Evolutionary conservation across 2,329 filamentous ascomycete species (phyloP).

Genomic region (Endocalyx cinctus): DNA sequence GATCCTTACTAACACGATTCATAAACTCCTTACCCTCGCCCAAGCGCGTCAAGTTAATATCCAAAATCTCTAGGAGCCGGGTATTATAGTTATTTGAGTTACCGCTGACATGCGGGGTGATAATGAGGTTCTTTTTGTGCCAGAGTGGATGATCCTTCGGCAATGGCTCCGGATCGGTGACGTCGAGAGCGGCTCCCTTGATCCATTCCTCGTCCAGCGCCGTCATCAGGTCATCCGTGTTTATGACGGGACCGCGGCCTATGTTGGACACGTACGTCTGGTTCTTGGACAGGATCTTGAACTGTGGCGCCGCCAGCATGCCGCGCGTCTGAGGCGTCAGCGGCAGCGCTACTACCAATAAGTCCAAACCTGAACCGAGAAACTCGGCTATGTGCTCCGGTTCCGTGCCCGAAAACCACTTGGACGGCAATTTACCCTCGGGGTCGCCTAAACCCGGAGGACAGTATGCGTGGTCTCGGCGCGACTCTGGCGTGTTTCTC

Average conservation of each 20-base stretch:
- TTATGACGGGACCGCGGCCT: slow-evolving; percentile 43
- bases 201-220: slow-evolving; percentile 40
- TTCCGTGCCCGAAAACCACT: slow-evolving; percentile 36
- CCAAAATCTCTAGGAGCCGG: slow-evolving; percentile 21
- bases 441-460: slow-evolving; percentile 55
- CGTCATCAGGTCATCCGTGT: slow-evolving; percentile 45
- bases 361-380: slow-evolving; percentile 36
- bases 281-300: slow-evolving; percentile 28
- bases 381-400: slow-evolving; percentile 33
- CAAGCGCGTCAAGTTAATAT: slow-evolving; percentile 22
- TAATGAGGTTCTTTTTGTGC: slow-evolving; percentile 56
- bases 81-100: slow-evolving; percentile 20
- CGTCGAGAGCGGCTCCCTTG: slow-evolving; percentile 61
- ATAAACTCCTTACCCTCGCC: slow-evolving; percentile 24
- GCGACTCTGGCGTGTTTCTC: slow-evolving; percentile 54
- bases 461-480: slow-evolving; percentile 55
- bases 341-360: slow-evolving; percentile 37
- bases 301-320: slow-evolving; percentile 38
- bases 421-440: slow-evolving; percentile 33
- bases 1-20: slow-evolving; percentile 25
- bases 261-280: slow-evolving; percentile 61
- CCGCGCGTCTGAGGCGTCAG: slow-evolving; percentile 33
- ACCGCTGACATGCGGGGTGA: slow-evolving; percentile 35
- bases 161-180: slow-evolving; percentile 66
- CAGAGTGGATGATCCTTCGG: slow-evolving; percentile 59